A percentile compares a stretch with the other conserved stretches of the same genome.
These are phyloP conservation scores for Fusarium armeniacum DNA, from an alignment of 2,329 filamentous ascomycete genomes.

Conservation along the genomic window DNA sequence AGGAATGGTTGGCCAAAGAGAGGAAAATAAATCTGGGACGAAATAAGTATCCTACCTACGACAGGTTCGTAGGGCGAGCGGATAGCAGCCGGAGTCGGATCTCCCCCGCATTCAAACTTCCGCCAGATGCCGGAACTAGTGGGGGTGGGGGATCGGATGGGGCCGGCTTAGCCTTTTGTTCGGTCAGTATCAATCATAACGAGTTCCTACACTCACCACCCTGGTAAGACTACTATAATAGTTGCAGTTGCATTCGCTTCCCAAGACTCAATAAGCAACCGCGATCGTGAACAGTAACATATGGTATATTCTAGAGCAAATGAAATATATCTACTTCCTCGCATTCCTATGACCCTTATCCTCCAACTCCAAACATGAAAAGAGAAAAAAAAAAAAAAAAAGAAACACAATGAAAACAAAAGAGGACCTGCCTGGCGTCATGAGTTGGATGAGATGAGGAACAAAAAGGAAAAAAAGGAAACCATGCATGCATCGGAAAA, in stretches of 20 bases:
- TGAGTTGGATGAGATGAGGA: slow-evolving; percentile 14
- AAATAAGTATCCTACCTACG: slow-evolving; percentile 1
- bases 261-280: neutral
- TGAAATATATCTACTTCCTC: slow-evolving; percentile 8
- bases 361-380: slow-evolving; percentile 42
- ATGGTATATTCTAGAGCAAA: slow-evolving; percentile 19
- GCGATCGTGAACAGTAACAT: neutral
- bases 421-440: slow-evolving; percentile 30
- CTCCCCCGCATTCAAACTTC: slow-evolving; percentile 11
- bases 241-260: neutral
- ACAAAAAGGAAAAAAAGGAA: neutral
- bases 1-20: neutral
- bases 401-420: slow-evolving; percentile 31
- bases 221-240: neutral
- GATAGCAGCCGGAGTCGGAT: slow-evolving; percentile 30
- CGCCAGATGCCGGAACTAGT: slow-evolving; percentile 35
- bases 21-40: neutral
- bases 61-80: slow-evolving; percentile 13
- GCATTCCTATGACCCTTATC: slow-evolving; percentile 32
- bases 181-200: neutral
- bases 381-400: too few species aligned
- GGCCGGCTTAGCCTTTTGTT: slow-evolving; percentile 15
- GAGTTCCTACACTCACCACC: neutral
- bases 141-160: slow-evolving; percentile 37
- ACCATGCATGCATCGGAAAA: slow-evolving; percentile 25